phyloP scores from a whole-genome alignment of 2,329 filamentous ascomycete genomes.

The Colletotrichum acutatum region DNA sequence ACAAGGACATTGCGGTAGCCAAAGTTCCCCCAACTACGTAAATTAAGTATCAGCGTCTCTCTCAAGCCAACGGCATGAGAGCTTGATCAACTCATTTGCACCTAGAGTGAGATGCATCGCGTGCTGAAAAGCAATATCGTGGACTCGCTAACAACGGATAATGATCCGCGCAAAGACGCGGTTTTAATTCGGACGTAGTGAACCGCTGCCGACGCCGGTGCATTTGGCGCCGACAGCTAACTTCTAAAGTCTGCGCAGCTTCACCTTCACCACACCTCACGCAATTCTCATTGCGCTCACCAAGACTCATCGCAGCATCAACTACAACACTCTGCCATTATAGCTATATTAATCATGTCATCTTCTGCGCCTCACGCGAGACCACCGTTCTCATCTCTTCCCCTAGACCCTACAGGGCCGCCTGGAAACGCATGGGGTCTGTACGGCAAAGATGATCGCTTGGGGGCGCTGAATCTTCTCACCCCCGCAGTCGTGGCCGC shows the following conservation, averaged over 20 bases:
- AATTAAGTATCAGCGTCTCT: too few species aligned
- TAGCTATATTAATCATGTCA: background rate
- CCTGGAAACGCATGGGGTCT: conserved; percentile 67
- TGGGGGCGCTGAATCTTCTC: conserved; percentile 66
- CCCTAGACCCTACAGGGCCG: conserved; percentile 60
- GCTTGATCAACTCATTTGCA: too few species aligned
- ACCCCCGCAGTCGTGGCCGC: conserved; percentile 55
- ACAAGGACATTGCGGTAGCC: too few species aligned
- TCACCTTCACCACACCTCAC: background rate
- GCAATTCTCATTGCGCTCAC: background rate
- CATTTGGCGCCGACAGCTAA: conserved; percentile 5
- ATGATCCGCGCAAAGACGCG: background rate
- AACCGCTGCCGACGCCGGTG: background rate
- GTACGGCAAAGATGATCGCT: conserved; percentile 60
- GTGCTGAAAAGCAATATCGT: background rate
- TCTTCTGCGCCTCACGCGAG: background rate
- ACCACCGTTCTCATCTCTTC: conserved; percentile 47
- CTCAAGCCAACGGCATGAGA: too few species aligned
- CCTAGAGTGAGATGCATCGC: too few species aligned
- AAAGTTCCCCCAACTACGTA: too few species aligned
- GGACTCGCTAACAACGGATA: background rate
- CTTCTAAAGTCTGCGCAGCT: background rate
- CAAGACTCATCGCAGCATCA: background rate
- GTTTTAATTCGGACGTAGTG: background rate
- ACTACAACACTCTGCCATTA: accelerated